Evolutionary conservation across 768 basidiomycete species (phyloP), one percentile per base, ranked within the genome.

Genomic region (Cystobasidium onofrii): DNA sequence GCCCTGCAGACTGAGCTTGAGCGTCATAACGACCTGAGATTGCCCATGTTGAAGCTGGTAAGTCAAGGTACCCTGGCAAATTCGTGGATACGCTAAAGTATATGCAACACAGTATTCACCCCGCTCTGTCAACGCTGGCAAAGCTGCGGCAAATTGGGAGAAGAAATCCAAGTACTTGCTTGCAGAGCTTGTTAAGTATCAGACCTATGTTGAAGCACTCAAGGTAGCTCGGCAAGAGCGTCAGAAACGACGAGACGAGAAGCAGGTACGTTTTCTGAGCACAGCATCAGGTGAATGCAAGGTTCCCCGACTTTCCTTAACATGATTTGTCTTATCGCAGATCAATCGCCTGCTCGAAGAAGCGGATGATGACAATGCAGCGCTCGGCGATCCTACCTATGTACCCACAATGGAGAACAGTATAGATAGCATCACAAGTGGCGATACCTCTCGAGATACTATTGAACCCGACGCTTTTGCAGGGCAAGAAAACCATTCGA

Each of bases 141-240:
- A 88, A 81, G 88, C 96, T 0, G 85, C 87, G 77, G 72, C 77
- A 23, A 99, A 99, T 80, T 98, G 93, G 92, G 90, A 91, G 82
- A 89, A 87, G 80, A 94, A 90, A 80, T 92, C 90, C 1, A 88
- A 91, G 78, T 91, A 91, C 80, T 83, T 98, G 60, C 84, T 93
- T 66, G 87, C 89, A 10, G 95, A 99, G 83, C 90, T 92, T 50
- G 90, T 92, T 80, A 98, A 98, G 81, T 98, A 97, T 81, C 88
- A 91, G 66, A 90, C 90, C 18, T 99, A 99, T 80, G 89, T 95
- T 70, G 92, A 95, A 76, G 90, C 92, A 6, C 85, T 99, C 34
- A 87, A 89, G 80, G 82, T 84, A 2, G 94, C 90, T 67, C 62
- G 60, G 23, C 36, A 33, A 20, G 62, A 64, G 27, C 31, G 72